A percentile compares a stretch with the other conserved stretches of the same genome.
Conservation (phyloP, 148 eudicot species). For the Drosera capensis region DNA sequence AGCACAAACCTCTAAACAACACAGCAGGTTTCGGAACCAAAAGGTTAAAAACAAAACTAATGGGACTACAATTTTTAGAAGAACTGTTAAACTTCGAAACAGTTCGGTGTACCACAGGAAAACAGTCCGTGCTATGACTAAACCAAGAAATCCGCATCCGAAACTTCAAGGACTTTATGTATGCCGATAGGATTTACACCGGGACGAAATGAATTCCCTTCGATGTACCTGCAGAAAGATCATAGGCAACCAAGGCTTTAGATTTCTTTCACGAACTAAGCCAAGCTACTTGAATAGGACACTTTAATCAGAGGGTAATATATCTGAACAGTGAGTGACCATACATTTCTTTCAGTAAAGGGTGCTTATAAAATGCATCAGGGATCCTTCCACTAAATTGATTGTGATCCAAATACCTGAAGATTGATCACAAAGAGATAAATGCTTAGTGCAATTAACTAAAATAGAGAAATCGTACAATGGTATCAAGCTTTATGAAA, state of each 20-base stretch:
- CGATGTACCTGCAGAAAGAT: slow-evolving; percentile 68
- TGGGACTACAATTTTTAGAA: too few species aligned
- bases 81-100: too few species aligned
- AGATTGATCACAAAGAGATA: slow-evolving; percentile 2
- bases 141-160: slow-evolving; percentile 72
- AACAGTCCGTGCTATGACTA: too few species aligned
- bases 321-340: slow-evolving; percentile 6
- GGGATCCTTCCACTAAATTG: slow-evolving; percentile 90
- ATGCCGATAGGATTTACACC: slow-evolving; percentile 85
- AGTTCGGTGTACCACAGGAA: too few species aligned
- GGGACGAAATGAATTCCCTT: slow-evolving; percentile 72
- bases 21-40: too few species aligned
- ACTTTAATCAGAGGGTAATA: background rate
- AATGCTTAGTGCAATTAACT: too few species aligned
- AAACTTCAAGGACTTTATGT: slow-evolving; percentile 81
- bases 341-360: slow-evolving; percentile 84
- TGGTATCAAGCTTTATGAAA: too few species aligned
- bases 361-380: slow-evolving; percentile 88
- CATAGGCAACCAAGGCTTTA: background rate
- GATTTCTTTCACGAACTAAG: background rate
- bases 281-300: too few species aligned
- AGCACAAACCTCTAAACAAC: too few species aligned
- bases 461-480: too few species aligned
- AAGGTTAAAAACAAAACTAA: too few species aligned
- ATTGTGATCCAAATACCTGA: slow-evolving; percentile 94